phyloP scores from a whole-genome alignment of 257 asterid genomes.

The Ophiorrhiza pumila region DNA sequence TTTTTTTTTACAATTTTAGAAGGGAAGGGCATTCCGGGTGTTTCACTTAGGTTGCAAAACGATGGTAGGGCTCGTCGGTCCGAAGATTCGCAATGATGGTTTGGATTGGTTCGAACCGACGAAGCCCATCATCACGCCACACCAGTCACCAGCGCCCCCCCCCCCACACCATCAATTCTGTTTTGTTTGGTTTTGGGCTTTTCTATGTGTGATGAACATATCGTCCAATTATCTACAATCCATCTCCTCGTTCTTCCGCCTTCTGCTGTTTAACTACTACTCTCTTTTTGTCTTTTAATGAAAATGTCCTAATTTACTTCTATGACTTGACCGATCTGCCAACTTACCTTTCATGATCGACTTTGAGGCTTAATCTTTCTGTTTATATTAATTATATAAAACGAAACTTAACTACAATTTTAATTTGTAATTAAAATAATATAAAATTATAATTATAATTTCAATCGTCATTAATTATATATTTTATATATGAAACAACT shows the following conservation, averaged over 20 bases:
- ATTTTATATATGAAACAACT: too few relatives aligned
- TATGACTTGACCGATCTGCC: conserved; percentile 20
- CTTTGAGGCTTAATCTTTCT: neutral
- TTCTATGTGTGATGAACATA: conserved; percentile 2
- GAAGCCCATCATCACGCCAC: conserved; percentile 59
- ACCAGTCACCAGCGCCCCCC: conserved; percentile 6
- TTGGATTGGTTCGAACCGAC: conserved; percentile 77
- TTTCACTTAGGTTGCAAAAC: conserved; percentile 17
- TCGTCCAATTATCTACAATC: conserved; percentile 17
- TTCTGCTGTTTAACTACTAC: neutral
- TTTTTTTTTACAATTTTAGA: too few relatives aligned
- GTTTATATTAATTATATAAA: too few relatives aligned
- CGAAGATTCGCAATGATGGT: conserved; percentile 83
- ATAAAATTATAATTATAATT: too few relatives aligned
- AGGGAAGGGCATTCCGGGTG: conserved; percentile 28
- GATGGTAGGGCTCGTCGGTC: conserved; percentile 51
- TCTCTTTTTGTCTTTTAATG: conserved; percentile 4
- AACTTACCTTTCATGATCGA: neutral
- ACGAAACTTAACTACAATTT: too few relatives aligned
- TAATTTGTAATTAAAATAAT: too few relatives aligned
- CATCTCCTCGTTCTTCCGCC: neutral
- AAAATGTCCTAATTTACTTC: neutral
- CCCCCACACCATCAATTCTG: conserved; percentile 33
- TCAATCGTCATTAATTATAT: too few relatives aligned
- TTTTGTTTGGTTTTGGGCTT: conserved; percentile 43